A percentile compares a stretch with the other conserved stretches of the same genome.
Evolutionary conservation across 2,329 filamentous ascomycete genomes (phyloP).

Genomic region (Cercospora sp.): DNA sequence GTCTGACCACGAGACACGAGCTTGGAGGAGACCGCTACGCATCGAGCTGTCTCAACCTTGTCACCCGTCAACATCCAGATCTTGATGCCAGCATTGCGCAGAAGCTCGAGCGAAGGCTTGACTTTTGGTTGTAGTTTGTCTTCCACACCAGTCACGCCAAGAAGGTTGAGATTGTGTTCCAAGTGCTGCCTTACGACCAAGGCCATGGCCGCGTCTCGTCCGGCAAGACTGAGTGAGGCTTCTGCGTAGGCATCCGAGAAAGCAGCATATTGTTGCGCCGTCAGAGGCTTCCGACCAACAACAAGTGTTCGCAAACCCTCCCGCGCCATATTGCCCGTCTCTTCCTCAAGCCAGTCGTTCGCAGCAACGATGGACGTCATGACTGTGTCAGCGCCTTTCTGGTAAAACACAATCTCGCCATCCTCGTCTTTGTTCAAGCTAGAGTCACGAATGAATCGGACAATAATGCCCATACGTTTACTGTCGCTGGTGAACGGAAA

Average conservation of each 20-base stretch:
- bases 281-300: slow-evolving; percentile 86
- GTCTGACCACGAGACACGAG: slow-evolving; percentile 91
- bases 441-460: slow-evolving; percentile 68
- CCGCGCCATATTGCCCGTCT: slow-evolving; percentile 98
- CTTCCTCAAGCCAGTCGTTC: slow-evolving; percentile 98
- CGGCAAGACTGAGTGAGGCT: slow-evolving; percentile 76
- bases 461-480: slow-evolving; percentile 96
- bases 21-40: slow-evolving; percentile 92
- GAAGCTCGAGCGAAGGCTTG: slow-evolving; percentile 88
- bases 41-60: slow-evolving; percentile 96
- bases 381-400: slow-evolving; percentile 97
- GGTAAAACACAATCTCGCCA: slow-evolving; percentile 95
- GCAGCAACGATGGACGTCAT: slow-evolving; percentile 94
- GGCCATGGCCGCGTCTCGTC: slow-evolving; percentile 80
- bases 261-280: slow-evolving; percentile 73
- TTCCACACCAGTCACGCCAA: slow-evolving; percentile 97
- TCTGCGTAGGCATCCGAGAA: slow-evolving; percentile 75
- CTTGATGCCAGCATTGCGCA: slow-evolving; percentile 96
- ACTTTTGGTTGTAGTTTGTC: slow-evolving; percentile 95
- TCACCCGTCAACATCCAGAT: slow-evolving; percentile 99
- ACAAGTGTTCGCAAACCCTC: slow-evolving; percentile 93
- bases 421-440: slow-evolving; percentile 53
- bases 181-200: slow-evolving; percentile 76
- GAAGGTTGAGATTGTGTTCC: slow-evolving; percentile 83
- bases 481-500: slow-evolving; percentile 98